Conservation (phyloP, 352 stramenopile species). For the Phytophthora constricta region DNA sequence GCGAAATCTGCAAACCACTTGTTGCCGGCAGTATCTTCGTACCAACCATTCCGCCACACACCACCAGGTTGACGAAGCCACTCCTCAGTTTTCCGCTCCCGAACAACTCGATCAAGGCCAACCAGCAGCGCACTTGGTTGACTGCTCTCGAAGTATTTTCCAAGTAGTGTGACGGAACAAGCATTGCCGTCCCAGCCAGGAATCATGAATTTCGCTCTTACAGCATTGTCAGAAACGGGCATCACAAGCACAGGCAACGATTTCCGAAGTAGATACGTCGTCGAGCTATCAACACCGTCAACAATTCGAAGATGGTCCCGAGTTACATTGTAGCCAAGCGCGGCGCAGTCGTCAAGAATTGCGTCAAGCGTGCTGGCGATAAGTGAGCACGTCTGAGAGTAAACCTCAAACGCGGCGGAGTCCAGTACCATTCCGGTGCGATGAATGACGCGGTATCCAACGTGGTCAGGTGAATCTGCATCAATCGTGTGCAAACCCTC, state of each 20-base stretch:
- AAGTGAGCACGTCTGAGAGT: constrained; percentile 1
- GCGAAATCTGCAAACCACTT: neutral
- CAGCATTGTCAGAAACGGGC: constrained; percentile 22
- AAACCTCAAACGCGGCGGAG: neutral
- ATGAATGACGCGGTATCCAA: constrained; percentile 38
- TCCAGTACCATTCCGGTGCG: constrained; percentile 6
- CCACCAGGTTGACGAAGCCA: constrained; percentile 29
- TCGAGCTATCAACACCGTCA: constrained; percentile 5
- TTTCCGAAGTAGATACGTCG: neutral
- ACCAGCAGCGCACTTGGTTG: neutral
- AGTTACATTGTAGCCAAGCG: constrained; percentile 22
- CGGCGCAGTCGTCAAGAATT: constrained; percentile 11
- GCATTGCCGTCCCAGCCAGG: constrained; percentile 17
- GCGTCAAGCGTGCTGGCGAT: constrained; percentile 12
- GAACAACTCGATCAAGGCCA: constrained; percentile 14
- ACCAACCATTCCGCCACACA: constrained; percentile 42
- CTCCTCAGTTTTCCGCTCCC: constrained; percentile 23
- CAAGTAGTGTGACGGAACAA: constrained; percentile 17
- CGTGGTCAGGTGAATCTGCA: constrained; percentile 5
- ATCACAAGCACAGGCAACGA: constrained; percentile 22
- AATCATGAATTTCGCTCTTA: constrained; percentile 5
- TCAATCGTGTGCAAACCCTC: neutral
- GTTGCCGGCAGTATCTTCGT: neutral
- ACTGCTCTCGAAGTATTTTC: neutral
- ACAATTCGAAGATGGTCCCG: constrained; percentile 15